A percentile compares a stretch with the other conserved stretches of the same genome.
These are phyloP conservation scores for Papilionanthe hybrid DNA, from an alignment of 116 monocot species.

Conservation along the genomic window DNA sequence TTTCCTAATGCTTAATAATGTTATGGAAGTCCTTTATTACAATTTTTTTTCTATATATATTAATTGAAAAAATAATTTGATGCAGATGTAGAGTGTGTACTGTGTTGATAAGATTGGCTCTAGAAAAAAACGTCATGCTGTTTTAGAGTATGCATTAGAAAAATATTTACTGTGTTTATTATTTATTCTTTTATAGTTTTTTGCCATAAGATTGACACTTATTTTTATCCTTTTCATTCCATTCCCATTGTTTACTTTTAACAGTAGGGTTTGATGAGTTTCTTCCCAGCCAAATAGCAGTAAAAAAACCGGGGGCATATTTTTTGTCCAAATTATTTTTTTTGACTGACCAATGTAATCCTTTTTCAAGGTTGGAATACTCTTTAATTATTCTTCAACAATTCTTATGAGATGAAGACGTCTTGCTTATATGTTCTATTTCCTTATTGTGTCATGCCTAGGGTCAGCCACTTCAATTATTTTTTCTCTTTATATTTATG, in stretches of 20 bases:
- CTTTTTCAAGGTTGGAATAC: neutral
- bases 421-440: neutral
- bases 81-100: neutral
- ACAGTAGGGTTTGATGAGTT: neutral
- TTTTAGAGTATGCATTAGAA: too few species aligned
- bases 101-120: neutral
- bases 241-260: neutral
- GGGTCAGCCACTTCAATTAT: neutral
- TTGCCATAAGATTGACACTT: neutral
- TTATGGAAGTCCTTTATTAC: neutral
- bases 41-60: neutral
- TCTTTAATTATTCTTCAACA: neutral
- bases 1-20: neutral
- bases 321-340: neutral
- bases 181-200: too few species aligned
- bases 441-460: neutral
- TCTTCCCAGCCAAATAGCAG: too few species aligned
- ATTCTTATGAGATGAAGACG: neutral
- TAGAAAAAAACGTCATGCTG: neutral
- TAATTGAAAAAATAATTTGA: neutral
- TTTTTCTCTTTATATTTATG: neutral
- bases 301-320: neutral
- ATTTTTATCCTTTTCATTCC: neutral
- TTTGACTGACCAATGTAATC: neutral
- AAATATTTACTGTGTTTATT: too few species aligned